Conservation (phyloP, 208 protist species). For the Crithidia expoeki region DNA sequence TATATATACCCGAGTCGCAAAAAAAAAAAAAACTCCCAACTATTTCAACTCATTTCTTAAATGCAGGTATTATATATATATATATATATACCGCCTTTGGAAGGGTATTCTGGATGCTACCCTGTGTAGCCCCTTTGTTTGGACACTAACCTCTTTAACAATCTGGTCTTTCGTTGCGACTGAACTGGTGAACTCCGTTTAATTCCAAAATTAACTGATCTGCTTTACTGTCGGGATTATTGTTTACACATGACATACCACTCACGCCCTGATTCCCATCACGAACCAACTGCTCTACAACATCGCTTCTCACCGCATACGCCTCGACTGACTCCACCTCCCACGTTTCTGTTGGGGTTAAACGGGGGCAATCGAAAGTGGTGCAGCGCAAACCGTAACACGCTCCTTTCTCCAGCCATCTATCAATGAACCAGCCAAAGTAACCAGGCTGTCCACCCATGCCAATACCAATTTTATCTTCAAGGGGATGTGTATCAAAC, state of each 20-base stretch:
- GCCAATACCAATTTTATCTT: constrained; percentile 61
- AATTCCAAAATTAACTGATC: constrained; percentile 62
- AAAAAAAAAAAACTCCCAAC: no score
- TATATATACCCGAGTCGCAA: no score
- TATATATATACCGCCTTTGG: no score
- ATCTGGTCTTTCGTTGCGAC: constrained; percentile 43
- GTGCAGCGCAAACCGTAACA: constrained; percentile 52
- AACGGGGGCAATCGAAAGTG: constrained; percentile 55
- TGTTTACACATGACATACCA: constrained; percentile 31
- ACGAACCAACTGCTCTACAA: constrained; percentile 27
- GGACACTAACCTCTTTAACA: no score
- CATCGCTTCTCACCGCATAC: constrained; percentile 53
- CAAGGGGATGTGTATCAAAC: constrained; percentile 62
- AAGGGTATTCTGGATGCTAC: no score
- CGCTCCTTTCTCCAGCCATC: constrained; percentile 66
- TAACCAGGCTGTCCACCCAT: constrained; percentile 72
- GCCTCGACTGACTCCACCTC: constrained; percentile 54
- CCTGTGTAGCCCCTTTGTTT: no score
- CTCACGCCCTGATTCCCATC: background rate
- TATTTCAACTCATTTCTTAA: no score
- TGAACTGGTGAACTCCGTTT: constrained; percentile 59
- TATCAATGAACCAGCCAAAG: constrained; percentile 74
- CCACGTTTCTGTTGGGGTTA: constrained; percentile 58
- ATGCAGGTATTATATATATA: no score
- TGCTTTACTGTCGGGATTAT: constrained; percentile 32